Conservation (phyloP, 1,139 yeast genomes). For the Hansenula sp. region DNA sequence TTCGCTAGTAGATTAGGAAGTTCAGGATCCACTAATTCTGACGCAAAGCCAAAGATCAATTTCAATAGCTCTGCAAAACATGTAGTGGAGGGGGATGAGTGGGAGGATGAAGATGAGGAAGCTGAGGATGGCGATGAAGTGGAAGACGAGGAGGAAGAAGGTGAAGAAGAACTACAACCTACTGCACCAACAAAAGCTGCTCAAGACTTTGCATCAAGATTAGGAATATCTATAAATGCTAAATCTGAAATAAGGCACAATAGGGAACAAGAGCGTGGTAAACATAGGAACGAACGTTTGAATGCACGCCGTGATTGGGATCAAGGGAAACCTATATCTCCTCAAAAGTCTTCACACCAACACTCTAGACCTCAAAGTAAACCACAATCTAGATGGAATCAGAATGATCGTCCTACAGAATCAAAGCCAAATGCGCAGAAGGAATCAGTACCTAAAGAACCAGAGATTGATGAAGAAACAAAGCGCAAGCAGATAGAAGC, state of each 20-base stretch:
- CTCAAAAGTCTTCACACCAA: too few relatives aligned
- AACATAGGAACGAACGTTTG: constrained; percentile 8
- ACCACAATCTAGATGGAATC: not conserved
- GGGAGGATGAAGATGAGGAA: not conserved
- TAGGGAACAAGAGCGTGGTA: constrained; percentile 10
- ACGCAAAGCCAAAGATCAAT: not conserved
- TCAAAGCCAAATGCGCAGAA: not conserved
- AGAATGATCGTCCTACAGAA: not conserved
- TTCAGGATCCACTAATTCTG: constrained; percentile 1
- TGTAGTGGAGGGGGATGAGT: too few relatives aligned
- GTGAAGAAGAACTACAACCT: not conserved
- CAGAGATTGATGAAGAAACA: not conserved
- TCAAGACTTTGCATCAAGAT: not conserved
- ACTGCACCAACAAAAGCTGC: not conserved
- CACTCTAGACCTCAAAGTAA: not conserved
- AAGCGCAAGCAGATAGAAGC: not conserved
- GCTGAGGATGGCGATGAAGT: not conserved
- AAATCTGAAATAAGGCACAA: constrained; percentile 2
- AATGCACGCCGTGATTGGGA: constrained; percentile 10
- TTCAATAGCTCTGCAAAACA: not conserved
- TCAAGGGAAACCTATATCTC: constrained; percentile 6
- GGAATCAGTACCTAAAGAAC: not conserved
- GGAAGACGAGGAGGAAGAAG: not conserved
- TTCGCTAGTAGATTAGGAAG: constrained; percentile 19
- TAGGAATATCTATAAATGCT: not conserved